Conservation (phyloP, 139 green algal species). For the Ettlia oleoabundans region DNA sequence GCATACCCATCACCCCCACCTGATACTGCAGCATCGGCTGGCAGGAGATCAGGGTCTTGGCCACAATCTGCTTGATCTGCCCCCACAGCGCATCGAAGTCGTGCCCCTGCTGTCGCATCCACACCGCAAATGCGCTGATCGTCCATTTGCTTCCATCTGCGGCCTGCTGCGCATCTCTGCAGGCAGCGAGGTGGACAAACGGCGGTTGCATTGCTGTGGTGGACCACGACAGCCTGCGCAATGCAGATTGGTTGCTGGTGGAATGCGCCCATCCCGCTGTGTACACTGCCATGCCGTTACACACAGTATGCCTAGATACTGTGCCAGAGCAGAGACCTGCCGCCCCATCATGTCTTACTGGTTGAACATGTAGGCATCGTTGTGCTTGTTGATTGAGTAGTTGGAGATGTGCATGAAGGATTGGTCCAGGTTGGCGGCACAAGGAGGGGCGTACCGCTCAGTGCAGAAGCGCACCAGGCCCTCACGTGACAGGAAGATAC, state of each 20-base stretch:
- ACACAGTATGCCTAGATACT: too few relatives aligned
- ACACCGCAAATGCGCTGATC: slow-evolving; percentile 53
- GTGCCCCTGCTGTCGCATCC: slow-evolving; percentile 44
- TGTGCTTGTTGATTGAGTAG: slow-evolving; percentile 65
- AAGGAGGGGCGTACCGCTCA: slow-evolving; percentile 63
- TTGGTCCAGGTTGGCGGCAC: slow-evolving; percentile 65
- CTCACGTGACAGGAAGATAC: slow-evolving; percentile 68
- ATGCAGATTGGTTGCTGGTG: not conserved
- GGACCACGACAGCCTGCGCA: too few relatives aligned
- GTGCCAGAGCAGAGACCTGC: not conserved
- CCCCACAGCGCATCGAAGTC: slow-evolving; percentile 61
- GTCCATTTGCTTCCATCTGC: slow-evolving; percentile 68
- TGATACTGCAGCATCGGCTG: slow-evolving; percentile 70
- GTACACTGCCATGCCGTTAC: too few relatives aligned
- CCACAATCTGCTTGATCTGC: slow-evolving; percentile 64
- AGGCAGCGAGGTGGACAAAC: not conserved
- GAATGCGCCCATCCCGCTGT: too few relatives aligned
- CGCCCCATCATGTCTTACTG: not conserved
- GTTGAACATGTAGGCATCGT: slow-evolving; percentile 52
- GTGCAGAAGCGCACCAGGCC: slow-evolving; percentile 78
- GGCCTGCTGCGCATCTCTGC: slow-evolving; percentile 25
- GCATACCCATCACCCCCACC: too few relatives aligned
- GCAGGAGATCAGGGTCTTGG: slow-evolving; percentile 70
- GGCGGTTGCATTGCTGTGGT: too few relatives aligned
- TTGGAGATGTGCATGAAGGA: slow-evolving; percentile 85